These are phyloP conservation scores for Blechomonas ayalai DNA, from an alignment of 208 protist species.

Conservation along the genomic window DNA sequence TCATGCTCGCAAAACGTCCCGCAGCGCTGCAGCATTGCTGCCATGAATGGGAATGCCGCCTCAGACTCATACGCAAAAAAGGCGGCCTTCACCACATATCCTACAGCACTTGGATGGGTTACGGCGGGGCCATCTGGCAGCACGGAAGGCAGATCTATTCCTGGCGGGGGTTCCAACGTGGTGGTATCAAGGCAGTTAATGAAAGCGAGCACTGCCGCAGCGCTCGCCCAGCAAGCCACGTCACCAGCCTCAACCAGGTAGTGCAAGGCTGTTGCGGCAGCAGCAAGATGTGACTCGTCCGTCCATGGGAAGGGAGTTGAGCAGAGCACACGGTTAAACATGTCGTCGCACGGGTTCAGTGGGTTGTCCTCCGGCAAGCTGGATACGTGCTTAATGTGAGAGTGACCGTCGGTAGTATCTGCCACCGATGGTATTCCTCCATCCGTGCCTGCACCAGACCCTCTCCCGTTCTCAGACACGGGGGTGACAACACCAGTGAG, in stretches of 20 bases:
- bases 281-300: conserved; percentile 9
- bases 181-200: too few species aligned
- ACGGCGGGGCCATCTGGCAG: too few species aligned
- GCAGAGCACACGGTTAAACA: conserved; percentile 4
- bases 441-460: too few species aligned
- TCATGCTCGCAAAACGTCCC: conserved; percentile 2
- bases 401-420: background rate
- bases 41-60: conserved; percentile 33
- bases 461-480: too few species aligned
- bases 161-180: too few species aligned
- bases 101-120: too few species aligned
- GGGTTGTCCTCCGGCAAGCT: too few species aligned
- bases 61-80: conserved; percentile 36
- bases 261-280: conserved; percentile 14
- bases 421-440: background rate
- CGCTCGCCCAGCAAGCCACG: conserved; percentile 15
- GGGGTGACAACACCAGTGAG: conserved; percentile 6
- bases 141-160: too few species aligned
- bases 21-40: conserved; percentile 12
- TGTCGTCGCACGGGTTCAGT: conserved; percentile 14
- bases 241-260: conserved; percentile 19
- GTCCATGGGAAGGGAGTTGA: conserved; percentile 18
- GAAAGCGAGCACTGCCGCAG: conserved; percentile 13
- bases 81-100: conserved; percentile 19
- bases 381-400: conserved; percentile 1